A percentile compares a stretch with the other conserved stretches of the same genome.
These are phyloP conservation scores for Austroboletus niveus DNA, from an alignment of 1,284 basidiomycete species.

Conservation along the genomic window DNA sequence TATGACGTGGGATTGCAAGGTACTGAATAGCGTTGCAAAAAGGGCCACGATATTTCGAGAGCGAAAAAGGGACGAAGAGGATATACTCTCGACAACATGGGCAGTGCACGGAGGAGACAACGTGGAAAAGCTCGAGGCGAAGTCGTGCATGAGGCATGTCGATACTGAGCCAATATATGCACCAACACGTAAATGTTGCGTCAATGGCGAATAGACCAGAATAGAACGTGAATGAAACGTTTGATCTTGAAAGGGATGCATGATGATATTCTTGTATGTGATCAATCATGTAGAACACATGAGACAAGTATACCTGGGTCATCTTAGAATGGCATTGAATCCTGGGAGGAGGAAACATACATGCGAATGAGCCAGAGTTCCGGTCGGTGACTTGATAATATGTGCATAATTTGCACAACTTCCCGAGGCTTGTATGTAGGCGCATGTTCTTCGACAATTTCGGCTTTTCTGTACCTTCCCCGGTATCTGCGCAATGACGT, in stretches of 20 bases:
- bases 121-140: neutral
- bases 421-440: neutral
- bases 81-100: neutral
- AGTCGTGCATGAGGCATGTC: constrained; percentile 1
- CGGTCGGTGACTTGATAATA: too few species aligned
- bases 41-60: neutral
- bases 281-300: neutral
- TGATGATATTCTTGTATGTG: neutral
- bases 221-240: constrained; percentile 1
- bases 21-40: neutral
- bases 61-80: neutral
- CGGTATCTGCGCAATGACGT: neutral
- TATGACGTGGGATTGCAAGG: neutral
- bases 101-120: neutral
- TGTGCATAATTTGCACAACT: neutral
- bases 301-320: neutral
- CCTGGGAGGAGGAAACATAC: too few species aligned
- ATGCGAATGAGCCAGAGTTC: too few species aligned
- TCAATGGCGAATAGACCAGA: neutral
- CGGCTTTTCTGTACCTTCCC: neutral
- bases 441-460: neutral
- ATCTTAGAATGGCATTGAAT: too few species aligned
- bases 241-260: too few species aligned
- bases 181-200: neutral
- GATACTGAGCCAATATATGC: neutral